Evolutionary conservation across 192 early-diverging fungal species (phyloP).

Genomic region (Coemansia sp.): DNA sequence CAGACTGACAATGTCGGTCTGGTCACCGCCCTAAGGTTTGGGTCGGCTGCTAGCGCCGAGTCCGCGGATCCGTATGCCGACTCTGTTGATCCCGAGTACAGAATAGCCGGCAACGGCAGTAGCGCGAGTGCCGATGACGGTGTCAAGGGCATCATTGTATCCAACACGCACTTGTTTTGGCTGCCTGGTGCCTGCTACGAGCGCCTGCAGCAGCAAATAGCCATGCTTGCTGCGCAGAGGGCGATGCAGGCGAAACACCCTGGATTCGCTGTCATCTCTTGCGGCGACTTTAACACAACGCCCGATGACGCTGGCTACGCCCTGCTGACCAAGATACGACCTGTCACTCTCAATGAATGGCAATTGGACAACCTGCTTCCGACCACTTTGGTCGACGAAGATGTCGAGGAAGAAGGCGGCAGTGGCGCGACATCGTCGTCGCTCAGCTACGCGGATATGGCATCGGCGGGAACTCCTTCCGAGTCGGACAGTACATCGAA

Average conservation of each 20-base stretch:
- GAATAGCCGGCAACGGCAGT: background rate
- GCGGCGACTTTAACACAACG: slow-evolving; percentile 63
- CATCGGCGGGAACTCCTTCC: slow-evolving; percentile 8
- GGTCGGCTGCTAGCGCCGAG: background rate
- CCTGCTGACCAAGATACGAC: slow-evolving; percentile 56
- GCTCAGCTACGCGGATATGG: slow-evolving; percentile 36
- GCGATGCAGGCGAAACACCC: slow-evolving; percentile 36
- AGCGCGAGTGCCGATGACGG: background rate
- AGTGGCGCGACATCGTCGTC: background rate
- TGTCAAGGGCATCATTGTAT: slow-evolving; percentile 38
- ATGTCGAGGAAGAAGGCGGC: slow-evolving; percentile 1
- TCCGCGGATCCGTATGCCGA: slow-evolving; percentile 14
- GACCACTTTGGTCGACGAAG: background rate
- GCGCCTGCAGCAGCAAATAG: slow-evolving; percentile 52
- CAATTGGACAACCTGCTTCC: slow-evolving; percentile 55
- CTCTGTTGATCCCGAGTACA: slow-evolving; percentile 17
- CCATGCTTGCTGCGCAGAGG: slow-evolving; percentile 21
- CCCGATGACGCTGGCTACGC: slow-evolving; percentile 64
- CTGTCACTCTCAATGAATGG: slow-evolving; percentile 50
- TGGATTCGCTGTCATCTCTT: slow-evolving; percentile 17
- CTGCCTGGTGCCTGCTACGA: slow-evolving; percentile 43
- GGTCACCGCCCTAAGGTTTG: slow-evolving; percentile 23
- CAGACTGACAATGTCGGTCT: slow-evolving; percentile 49
- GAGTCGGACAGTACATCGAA: slow-evolving; percentile 11
- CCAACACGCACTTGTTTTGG: slow-evolving; percentile 55